phyloP scores from a whole-genome alignment of 495 filamentous ascomycete genomes.

The Penicillium tannophilum region DNA sequence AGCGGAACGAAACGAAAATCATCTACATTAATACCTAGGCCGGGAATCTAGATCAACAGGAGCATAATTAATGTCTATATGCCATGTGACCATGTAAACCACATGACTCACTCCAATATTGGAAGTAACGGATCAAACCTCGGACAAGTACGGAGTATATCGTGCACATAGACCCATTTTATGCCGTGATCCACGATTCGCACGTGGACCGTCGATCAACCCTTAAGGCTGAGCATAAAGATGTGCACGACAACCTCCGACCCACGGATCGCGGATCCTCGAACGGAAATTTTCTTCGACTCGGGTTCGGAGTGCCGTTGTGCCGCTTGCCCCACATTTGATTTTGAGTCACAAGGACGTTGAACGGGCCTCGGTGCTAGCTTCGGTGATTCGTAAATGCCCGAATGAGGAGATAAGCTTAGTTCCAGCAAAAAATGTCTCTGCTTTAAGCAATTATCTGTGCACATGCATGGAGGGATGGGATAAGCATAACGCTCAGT shows the following conservation, averaged over 20 bases:
- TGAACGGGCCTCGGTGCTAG: neutral
- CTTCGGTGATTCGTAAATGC: neutral
- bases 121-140: neutral
- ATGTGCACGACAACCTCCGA: neutral
- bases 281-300: neutral
- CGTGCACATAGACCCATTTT: neutral
- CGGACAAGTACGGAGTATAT: neutral
- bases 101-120: too few species aligned
- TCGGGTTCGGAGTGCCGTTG: neutral
- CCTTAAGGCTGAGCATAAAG: slow-evolving; percentile 4
- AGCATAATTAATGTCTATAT: too few species aligned
- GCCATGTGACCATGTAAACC: too few species aligned
- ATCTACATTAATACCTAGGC: too few species aligned
- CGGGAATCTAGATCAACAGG: too few species aligned
- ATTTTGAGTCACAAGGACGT: neutral
- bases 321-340: neutral
- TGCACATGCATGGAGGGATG: neutral
- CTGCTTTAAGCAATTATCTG: neutral
- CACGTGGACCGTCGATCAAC: neutral
- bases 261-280: neutral
- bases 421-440: neutral
- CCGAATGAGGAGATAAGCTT: neutral
- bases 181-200: neutral
- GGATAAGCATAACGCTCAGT: neutral
- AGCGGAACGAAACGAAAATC: too few species aligned